Evolutionary conservation across 148 eudicot species (phyloP), one percentile per base, ranked within the genome.

Genomic region (Vaccinium macrocarpon): DNA sequence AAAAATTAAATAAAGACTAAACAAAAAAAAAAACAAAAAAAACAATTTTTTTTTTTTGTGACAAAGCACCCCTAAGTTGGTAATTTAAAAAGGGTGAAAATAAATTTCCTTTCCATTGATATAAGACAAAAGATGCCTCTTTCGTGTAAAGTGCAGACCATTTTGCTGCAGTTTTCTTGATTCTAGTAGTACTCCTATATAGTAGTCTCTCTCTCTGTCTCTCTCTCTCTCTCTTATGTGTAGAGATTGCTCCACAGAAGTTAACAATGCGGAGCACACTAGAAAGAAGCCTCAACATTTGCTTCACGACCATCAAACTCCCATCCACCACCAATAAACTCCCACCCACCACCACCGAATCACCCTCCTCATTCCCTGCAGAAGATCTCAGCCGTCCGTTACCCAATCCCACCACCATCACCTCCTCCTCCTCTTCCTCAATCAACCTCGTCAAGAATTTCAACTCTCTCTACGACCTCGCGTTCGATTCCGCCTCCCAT

Each of bases 401-500:
- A n/a, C 76, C 80, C 32, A 56, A 64, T 68, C 25, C 81, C 71
- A 29, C 53, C 53, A 25, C 38, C 35, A 25, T 16, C 72, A 0
- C 72, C 16, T 2, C 72, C 35, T 7, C 86, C 78, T 23, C 88
- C 55, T 4, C 46, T 0, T n/a, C 85, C 21, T 50, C 87, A 56
- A 77, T 72, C 75, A 51, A 27, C 5, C 35, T 82, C 82, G 53
- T 90, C 81, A 94, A 84, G 64, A 93, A 87, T 82, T 94, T 90
- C 90, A 94, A 93, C 91, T 89, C 94, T 18, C 88, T 94, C 48
- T 90, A 76, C 77, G 87, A 92, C 53, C 88, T 81, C 85, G 52
- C 64, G 4, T 32, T 76, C 81, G 77, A 42, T 21, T 51, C 81
- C 83, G 25, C 62, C 3, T 27, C 80, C 79, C 74, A 42, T 56